These are phyloP conservation scores for Botrytis deweyae DNA, from an alignment of 2,329 filamentous ascomycete genomes.

Conservation along the genomic window DNA sequence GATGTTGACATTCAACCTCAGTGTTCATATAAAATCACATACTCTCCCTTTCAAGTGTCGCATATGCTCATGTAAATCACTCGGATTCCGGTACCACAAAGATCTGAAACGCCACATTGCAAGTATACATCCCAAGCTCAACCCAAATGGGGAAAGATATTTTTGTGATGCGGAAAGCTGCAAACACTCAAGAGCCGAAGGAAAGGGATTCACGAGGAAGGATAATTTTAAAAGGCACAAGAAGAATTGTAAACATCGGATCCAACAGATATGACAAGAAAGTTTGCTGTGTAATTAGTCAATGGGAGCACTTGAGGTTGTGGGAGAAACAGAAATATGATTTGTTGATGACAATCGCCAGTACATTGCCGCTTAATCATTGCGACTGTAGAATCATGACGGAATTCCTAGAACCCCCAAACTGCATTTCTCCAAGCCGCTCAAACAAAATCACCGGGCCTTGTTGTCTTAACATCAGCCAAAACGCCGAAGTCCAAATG, in stretches of 20 bases:
- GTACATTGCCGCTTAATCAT: background rate
- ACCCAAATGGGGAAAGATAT: background rate
- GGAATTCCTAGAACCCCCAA: background rate
- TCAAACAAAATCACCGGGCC: background rate
- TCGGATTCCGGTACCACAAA: background rate
- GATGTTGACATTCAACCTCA: background rate
- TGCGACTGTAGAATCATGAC: background rate
- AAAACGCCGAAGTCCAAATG: background rate
- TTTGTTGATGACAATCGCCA: background rate
- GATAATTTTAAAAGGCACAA: conserved; percentile 10
- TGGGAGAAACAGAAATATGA: background rate
- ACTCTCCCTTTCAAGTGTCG: background rate
- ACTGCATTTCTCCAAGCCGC: background rate
- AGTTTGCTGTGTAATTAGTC: background rate
- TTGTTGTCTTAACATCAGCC: background rate
- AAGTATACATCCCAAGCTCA: background rate
- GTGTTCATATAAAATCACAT: conserved; percentile 10
- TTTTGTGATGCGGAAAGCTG: conserved; percentile 6
- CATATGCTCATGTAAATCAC: background rate
- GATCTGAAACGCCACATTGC: background rate
- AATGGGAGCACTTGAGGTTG: background rate
- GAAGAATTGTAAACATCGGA: background rate
- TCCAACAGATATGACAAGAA: background rate
- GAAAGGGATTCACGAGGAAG: background rate
- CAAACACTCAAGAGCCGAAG: conserved; percentile 7